A percentile compares a stretch with the other conserved stretches of the same genome.
These are phyloP conservation scores for Talaromyces stipitatus DNA, from an alignment of 495 filamentous ascomycete species.

Conservation along the genomic window DNA sequence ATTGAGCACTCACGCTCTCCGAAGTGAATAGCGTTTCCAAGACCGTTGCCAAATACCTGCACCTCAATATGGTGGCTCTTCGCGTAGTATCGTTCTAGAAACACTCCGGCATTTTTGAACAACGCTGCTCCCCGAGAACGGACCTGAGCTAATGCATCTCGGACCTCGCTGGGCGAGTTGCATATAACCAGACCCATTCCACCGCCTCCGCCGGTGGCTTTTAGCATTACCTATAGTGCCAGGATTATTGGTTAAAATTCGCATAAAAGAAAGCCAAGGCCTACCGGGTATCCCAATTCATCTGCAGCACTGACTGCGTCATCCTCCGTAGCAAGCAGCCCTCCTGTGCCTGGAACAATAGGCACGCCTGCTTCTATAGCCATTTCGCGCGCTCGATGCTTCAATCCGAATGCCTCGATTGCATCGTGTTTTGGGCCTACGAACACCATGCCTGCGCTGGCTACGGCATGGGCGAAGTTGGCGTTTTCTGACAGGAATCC, in stretches of 20 bases:
- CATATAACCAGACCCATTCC: constrained; percentile 51
- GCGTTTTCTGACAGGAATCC: constrained; percentile 54
- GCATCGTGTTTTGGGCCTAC: constrained; percentile 45
- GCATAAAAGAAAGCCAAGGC: too few species aligned
- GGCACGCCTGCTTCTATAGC: constrained; percentile 44
- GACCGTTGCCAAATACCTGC: constrained; percentile 38
- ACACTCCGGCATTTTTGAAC: constrained; percentile 39
- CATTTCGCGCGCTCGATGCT: constrained; percentile 46
- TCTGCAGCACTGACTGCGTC: constrained; percentile 34
- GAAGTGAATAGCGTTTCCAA: constrained; percentile 30
- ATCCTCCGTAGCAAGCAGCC: constrained; percentile 37
- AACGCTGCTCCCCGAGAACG: constrained; percentile 30
- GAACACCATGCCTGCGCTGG: constrained; percentile 43
- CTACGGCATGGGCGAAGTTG: constrained; percentile 42
- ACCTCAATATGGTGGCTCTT: constrained; percentile 39
- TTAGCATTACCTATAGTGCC: too few species aligned
- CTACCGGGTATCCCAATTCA: constrained; percentile 44
- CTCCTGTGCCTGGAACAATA: constrained; percentile 44
- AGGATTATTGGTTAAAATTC: too few species aligned
- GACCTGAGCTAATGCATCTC: too few species aligned
- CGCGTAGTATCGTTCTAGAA: constrained; percentile 38
- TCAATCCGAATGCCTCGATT: constrained; percentile 50
- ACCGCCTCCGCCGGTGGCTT: too few species aligned
- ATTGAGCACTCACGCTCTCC: constrained; percentile 42
- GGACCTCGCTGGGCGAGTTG: too few species aligned